phyloP scores from a whole-genome alignment of 371 early-diverging fungal genomes.

The Mucor plumbeus region DNA sequence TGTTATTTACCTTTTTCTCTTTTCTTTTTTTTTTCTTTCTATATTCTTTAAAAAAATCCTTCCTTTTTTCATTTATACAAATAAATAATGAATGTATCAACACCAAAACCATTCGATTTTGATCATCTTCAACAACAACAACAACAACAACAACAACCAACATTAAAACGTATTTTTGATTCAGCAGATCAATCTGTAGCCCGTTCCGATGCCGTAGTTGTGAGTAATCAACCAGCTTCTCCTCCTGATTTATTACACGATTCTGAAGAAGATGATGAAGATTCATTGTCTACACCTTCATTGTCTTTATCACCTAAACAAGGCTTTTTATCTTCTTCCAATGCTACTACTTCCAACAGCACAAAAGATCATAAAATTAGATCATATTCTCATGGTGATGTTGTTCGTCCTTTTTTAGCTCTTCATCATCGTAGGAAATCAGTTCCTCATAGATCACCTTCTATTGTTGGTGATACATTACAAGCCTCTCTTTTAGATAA shows the following conservation, averaged over 20 bases:
- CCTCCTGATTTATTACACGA: slow-evolving; percentile 21
- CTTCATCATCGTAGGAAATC: slow-evolving; percentile 12
- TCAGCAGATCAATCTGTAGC: slow-evolving; percentile 1
- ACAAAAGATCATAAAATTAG: slow-evolving; percentile 8
- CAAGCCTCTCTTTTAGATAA: not conserved
- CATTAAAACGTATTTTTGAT: not conserved
- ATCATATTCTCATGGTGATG: slow-evolving; percentile 4
- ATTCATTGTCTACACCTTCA: slow-evolving; percentile 24
- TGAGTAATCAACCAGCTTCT: not conserved
- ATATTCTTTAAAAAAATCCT: no score
- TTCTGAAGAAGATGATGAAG: slow-evolving; percentile 23
- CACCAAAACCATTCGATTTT: not conserved
- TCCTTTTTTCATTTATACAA: not conserved
- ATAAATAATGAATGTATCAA: not conserved
- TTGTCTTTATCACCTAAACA: slow-evolving; percentile 24
- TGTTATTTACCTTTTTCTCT: not conserved
- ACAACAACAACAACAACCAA: not conserved
- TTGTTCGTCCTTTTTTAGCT: slow-evolving; percentile 5
- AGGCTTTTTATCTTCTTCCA: not conserved
- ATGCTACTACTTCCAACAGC: not conserved
- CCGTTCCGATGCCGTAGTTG: slow-evolving; percentile 8
- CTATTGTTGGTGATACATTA: slow-evolving; percentile 4
- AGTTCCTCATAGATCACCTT: slow-evolving; percentile 22
- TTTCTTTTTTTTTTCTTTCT: not conserved
- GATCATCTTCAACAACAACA: not conserved